Percentiles rank a stretch among this genome's conserved stretches.
Conservation (phyloP, 225 moss, liverwort and hornwort species). For the Pseudisothecium myosuroides region DNA sequence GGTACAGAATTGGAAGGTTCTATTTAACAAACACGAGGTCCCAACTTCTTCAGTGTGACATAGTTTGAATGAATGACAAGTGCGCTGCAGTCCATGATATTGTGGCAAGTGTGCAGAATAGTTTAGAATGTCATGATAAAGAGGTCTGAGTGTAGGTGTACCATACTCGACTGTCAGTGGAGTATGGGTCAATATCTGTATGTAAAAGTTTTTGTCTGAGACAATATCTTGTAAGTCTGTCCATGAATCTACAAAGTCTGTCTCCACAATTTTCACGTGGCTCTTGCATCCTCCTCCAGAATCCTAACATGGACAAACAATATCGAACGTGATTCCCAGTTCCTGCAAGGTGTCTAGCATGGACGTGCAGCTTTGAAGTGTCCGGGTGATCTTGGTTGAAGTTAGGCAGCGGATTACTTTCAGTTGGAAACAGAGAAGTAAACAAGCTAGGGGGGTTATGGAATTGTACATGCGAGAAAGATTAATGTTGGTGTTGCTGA, state of each 20-base stretch:
- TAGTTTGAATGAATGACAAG: not conserved
- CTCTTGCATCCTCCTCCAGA: not conserved
- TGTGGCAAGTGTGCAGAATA: not conserved
- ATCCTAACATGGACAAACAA: not conserved
- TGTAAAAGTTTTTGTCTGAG: not conserved
- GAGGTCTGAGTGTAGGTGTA: not conserved
- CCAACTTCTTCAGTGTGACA: not conserved
- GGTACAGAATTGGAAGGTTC: not conserved
- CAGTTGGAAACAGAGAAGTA: not conserved
- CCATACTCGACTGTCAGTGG: not conserved
- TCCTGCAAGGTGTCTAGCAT: not conserved
- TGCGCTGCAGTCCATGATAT: not conserved
- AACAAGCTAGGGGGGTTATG: not conserved
- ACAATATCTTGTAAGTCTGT: not conserved
- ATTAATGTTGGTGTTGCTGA: not conserved
- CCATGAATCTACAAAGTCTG: not conserved
- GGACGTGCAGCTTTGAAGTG: not conserved
- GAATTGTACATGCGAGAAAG: not conserved
- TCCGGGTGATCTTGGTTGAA: not conserved
- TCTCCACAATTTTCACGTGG: not conserved
- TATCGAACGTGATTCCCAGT: not conserved
- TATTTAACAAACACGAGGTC: too few species aligned
- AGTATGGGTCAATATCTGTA: not conserved
- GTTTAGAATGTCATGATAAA: not conserved
- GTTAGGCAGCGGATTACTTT: not conserved